Percentiles rank a stretch among this genome's conserved stretches.
Evolutionary conservation across 192 early-diverging fungal genomes (phyloP).

Genomic region (Podila clonocystis): DNA sequence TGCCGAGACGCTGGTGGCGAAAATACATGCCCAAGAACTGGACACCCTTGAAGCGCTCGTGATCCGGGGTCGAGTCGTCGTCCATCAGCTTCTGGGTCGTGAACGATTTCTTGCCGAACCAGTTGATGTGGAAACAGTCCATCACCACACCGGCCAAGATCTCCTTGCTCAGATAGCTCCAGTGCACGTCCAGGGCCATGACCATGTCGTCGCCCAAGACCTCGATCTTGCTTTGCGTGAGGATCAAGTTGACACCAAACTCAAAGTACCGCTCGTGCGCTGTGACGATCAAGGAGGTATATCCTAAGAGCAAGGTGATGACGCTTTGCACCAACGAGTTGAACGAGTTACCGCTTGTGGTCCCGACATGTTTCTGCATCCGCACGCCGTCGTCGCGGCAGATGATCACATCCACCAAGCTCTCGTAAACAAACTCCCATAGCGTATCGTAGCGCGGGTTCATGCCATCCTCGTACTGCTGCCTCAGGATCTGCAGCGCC

Average conservation of each 20-base stretch:
- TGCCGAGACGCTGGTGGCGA: slow-evolving; percentile 25
- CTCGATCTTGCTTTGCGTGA: slow-evolving; percentile 26
- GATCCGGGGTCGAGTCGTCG: background rate
- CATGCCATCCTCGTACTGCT: slow-evolving; percentile 29
- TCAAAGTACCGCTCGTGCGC: slow-evolving; percentile 11
- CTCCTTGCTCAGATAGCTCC: slow-evolving; percentile 21
- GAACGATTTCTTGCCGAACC: slow-evolving; percentile 44
- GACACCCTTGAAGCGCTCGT: slow-evolving; percentile 15
- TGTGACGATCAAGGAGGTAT: slow-evolving; percentile 28
- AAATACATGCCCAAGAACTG: slow-evolving; percentile 43
- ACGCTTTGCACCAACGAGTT: slow-evolving; percentile 44
- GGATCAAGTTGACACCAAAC: slow-evolving; percentile 14
- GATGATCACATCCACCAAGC: slow-evolving; percentile 32
- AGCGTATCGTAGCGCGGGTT: slow-evolving; percentile 24
- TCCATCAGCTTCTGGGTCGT: slow-evolving; percentile 31
- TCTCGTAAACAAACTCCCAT: slow-evolving; percentile 35
- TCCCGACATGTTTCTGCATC: slow-evolving; percentile 44
- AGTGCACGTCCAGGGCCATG: slow-evolving; percentile 28
- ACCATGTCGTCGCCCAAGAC: slow-evolving; percentile 47
- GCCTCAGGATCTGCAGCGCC: slow-evolving; percentile 22
- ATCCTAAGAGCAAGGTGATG: slow-evolving; percentile 36
- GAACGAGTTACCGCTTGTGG: slow-evolving; percentile 45
- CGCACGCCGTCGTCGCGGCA: slow-evolving; percentile 47
- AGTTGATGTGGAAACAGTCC: slow-evolving; percentile 42
- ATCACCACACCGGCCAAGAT: slow-evolving; percentile 13